Base-by-base conservation (phyloP, 345 rosid species). In the Ceriops zippeliana region DNA sequence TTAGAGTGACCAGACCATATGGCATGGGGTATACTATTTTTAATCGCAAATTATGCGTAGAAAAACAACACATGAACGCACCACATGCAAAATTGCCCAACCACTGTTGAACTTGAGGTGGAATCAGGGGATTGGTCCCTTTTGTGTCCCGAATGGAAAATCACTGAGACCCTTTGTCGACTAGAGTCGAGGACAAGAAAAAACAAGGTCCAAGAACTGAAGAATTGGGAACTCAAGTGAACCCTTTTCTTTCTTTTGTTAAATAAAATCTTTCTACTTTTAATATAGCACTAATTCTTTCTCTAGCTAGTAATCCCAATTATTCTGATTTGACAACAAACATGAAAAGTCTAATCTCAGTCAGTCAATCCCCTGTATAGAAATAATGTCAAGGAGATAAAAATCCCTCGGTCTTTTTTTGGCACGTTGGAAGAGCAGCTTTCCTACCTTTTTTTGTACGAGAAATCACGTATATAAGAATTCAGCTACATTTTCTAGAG, bases 1-100 rank as follows among this genome's bases (percentile, higher is more conserved):
- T 35, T 47, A 74, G 24, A 30, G 58, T 34, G 11, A 59, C 42
- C 54, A 32, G 63, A 7, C 26, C 31, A 56, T 53, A 38, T 68
- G 37, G n/a, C 37, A 34, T 7, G 37, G 10, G 37, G 37, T 42
- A 3, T 13, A 13, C 17, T 42, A 17, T 17, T 42, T 42, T 42
- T 42, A 5, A 42, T 42, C 17, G 1, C 49, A 42, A 42, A 42
- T 13, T 42, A 42, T 13, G 49, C 15, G 16, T 15, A 38, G 49
- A 42, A 13, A 42, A 42, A 42, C 17, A 42, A 42, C 49, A n/a
- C 65, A n/a, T 34, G 6, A 62, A 28, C 9, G 19, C 19, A 9
- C 42, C 5, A 17, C 7, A 3, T 17, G 26, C 38, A 46, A 28
- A 58, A 38, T n/a, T 5, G 26, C n/a, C 32, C 30, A 59, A 46